Conservation (phyloP, 176 grass and related monocot genomes). For the Guadua angustifolia region DNA sequence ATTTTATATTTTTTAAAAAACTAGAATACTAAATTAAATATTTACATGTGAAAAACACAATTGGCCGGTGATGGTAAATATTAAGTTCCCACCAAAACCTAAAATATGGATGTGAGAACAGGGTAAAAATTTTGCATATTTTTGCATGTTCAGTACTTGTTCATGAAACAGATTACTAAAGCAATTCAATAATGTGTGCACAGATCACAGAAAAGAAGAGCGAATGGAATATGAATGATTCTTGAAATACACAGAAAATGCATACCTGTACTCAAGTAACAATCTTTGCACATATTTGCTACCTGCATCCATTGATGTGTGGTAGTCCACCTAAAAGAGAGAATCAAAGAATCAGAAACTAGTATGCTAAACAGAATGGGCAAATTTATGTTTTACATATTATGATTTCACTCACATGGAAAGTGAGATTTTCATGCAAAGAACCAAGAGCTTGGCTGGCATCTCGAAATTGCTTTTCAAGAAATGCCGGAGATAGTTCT, state of each 20-base stretch:
- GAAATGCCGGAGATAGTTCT: constrained; percentile 79
- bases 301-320: constrained; percentile 74
- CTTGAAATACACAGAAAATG: constrained; percentile 40
- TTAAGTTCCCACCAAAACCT: neutral
- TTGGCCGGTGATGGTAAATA: neutral
- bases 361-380: constrained; percentile 26
- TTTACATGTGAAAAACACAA: neutral
- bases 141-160: neutral
- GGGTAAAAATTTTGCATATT: constrained; percentile 12
- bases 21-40: neutral
- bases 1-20: neutral
- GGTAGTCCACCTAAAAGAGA: constrained; percentile 78
- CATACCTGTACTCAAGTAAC: constrained; percentile 86
- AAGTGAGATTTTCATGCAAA: constrained; percentile 58
- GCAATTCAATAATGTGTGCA: constrained; percentile 21
- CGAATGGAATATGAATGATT: neutral
- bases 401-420: constrained; percentile 44
- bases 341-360: constrained; percentile 43
- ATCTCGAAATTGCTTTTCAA: constrained; percentile 94
- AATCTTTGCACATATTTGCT: constrained; percentile 82
- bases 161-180: constrained; percentile 22
- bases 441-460: constrained; percentile 63
- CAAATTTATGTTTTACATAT: constrained; percentile 23
- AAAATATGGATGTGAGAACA: neutral
- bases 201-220: constrained; percentile 23